phyloP scores from a whole-genome alignment of 345 rosid species.

The Stellera chamaejasme region DNA sequence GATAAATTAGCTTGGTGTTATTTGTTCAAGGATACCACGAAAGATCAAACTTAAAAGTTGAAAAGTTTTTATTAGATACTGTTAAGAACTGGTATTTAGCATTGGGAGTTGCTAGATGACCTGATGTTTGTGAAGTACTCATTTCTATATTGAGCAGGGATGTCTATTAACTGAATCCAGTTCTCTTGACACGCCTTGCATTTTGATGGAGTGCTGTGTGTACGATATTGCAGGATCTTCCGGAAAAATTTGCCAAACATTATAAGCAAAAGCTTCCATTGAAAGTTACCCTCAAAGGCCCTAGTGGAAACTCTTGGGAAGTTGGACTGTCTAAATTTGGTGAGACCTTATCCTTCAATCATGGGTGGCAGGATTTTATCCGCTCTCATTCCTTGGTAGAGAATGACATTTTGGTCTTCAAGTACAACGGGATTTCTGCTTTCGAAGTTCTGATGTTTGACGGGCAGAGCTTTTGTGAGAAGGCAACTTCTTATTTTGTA shows the following conservation, averaged over 20 bases:
- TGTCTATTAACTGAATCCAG: too few relatives aligned
- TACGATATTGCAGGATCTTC: slow-evolving; percentile 38
- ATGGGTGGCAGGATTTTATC: slow-evolving; percentile 60
- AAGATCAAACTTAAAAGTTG: too few relatives aligned
- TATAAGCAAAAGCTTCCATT: slow-evolving; percentile 40
- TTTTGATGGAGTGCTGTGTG: not conserved
- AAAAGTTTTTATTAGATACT: too few relatives aligned
- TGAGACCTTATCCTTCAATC: slow-evolving; percentile 27
- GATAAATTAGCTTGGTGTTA: too few relatives aligned
- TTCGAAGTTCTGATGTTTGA: slow-evolving; percentile 56
- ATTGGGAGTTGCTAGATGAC: too few relatives aligned
- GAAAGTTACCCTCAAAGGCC: slow-evolving; percentile 46
- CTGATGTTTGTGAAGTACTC: too few relatives aligned
- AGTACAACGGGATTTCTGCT: slow-evolving; percentile 44
- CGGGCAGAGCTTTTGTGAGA: slow-evolving; percentile 49
- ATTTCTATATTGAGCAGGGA: too few relatives aligned
- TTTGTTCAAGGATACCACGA: too few relatives aligned
- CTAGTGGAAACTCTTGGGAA: slow-evolving; percentile 42
- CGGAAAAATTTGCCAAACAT: slow-evolving; percentile 36
- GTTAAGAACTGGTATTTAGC: too few relatives aligned
- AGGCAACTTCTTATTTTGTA: slow-evolving; percentile 44
- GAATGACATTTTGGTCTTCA: slow-evolving; percentile 56
- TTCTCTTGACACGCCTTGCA: not conserved
- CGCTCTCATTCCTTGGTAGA: slow-evolving; percentile 35
- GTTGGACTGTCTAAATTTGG: slow-evolving; percentile 31